phyloP scores from a whole-genome alignment of 163 green algal genomes.

The Scenedesmus sp. region DNA sequence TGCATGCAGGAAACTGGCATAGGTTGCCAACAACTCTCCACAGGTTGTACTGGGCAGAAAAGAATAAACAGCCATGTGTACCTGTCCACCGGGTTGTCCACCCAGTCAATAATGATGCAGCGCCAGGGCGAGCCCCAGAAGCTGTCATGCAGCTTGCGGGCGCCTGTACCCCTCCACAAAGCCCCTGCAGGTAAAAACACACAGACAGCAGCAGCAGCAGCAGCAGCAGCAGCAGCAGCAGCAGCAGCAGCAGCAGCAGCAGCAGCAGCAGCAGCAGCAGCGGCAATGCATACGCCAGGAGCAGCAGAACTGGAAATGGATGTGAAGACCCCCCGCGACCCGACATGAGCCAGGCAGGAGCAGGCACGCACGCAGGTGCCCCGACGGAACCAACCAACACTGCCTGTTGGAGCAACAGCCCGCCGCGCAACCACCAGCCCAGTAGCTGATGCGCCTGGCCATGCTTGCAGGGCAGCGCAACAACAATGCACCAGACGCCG shows the following conservation, averaged over 20 bases:
- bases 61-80: background rate
- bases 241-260: background rate
- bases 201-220: too few relatives aligned
- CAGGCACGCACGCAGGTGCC: too few relatives aligned
- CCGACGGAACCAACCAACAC: too few relatives aligned
- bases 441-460: background rate
- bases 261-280: background rate
- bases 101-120: constrained; percentile 45
- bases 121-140: constrained; percentile 36
- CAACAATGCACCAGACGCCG: background rate
- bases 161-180: background rate
- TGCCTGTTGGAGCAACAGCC: background rate
- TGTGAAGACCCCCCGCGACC: too few relatives aligned
- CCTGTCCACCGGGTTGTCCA: constrained; percentile 11
- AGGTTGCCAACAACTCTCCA: too few relatives aligned
- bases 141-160: background rate
- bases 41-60: too few relatives aligned
- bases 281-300: too few relatives aligned
- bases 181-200: constrained; percentile 16
- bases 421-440: background rate
- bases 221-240: background rate
- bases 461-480: background rate
- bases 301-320: too few relatives aligned
- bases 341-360: too few relatives aligned
- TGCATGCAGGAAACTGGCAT: too few relatives aligned